Evolutionary conservation across 768 basidiomycete genomes (phyloP).

Genomic region (Suillus discolor): DNA sequence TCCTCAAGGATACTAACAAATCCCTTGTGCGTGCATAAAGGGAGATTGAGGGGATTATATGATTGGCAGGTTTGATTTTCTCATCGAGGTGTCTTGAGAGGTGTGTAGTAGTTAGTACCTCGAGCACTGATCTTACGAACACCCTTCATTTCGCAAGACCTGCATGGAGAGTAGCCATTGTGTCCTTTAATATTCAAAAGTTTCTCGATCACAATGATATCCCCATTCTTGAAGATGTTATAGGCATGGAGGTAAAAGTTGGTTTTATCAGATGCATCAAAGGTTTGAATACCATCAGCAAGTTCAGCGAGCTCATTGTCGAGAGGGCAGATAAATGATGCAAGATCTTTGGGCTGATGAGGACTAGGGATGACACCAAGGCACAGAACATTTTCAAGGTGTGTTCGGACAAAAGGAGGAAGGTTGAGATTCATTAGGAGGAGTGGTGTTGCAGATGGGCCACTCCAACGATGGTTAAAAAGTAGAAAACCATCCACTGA

Average conservation of each 20-base stretch:
- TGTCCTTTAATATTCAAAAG: conserved; percentile 38
- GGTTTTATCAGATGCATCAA: conserved; percentile 5
- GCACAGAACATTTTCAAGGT: conserved; percentile 28
- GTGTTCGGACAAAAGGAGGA: conserved; percentile 32
- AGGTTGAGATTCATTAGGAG: conserved; percentile 45
- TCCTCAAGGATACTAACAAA: conserved; percentile 13
- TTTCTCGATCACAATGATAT: conserved; percentile 36
- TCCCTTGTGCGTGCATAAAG: conserved; percentile 21
- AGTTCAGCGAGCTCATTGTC: conserved; percentile 16
- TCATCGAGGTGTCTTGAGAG: conserved; percentile 12
- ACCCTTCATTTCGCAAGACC: conserved; percentile 33
- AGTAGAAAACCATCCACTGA: conserved; percentile 43
- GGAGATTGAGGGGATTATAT: conserved; percentile 21
- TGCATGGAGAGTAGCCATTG: conserved; percentile 36
- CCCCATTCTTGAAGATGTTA: conserved; percentile 30
- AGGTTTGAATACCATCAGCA: conserved; percentile 16
- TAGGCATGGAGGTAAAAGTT: conserved; percentile 21
- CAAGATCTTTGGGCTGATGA: conserved; percentile 32
- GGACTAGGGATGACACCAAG: conserved; percentile 36
- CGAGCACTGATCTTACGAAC: conserved; percentile 11
- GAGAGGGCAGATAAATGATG: conserved; percentile 35
- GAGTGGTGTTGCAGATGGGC: conserved; percentile 41
- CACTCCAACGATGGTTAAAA: conserved; percentile 32
- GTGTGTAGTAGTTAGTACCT: conserved; percentile 8
- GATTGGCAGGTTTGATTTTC: not conserved